These are phyloP conservation scores for Tuber brumale DNA, from an alignment of 495 filamentous ascomycete genomes.

Conservation along the genomic window DNA sequence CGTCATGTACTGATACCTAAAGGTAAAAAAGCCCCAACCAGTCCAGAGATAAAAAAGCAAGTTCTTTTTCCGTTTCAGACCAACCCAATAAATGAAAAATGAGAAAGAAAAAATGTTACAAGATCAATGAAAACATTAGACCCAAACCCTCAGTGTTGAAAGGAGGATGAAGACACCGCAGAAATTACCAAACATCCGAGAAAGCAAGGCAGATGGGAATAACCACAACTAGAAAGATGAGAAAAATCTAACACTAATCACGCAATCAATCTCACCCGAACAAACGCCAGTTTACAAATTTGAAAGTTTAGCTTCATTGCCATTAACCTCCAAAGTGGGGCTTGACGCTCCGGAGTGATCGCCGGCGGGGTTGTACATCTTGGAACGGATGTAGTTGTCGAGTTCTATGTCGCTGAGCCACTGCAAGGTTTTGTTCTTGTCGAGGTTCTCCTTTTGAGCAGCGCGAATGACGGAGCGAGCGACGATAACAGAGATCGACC, in stretches of 20 bases:
- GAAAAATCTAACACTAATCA: constrained; percentile 1
- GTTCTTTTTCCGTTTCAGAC: neutral
- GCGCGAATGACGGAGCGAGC: constrained; percentile 89
- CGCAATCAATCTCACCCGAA: neutral
- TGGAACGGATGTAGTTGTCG: constrained; percentile 59
- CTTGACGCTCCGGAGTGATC: constrained; percentile 26
- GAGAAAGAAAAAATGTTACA: neutral
- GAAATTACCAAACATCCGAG: constrained; percentile 1
- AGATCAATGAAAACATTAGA: neutral
- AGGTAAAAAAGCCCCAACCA: neutral
- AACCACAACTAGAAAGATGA: neutral
- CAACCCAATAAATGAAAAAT: neutral
- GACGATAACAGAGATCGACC: constrained; percentile 81
- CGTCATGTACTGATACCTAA: neutral
- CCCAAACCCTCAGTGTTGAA: neutral
- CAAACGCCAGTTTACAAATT: neutral
- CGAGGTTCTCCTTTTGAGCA: constrained; percentile 65
- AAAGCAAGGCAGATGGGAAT: constrained; percentile 4
- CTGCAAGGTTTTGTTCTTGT: constrained; percentile 59
- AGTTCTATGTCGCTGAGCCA: constrained; percentile 56
- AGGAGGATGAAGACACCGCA: neutral
- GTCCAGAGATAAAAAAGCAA: neutral
- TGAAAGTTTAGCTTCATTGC: neutral
- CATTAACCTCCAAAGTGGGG: constrained; percentile 24
- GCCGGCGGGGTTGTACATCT: constrained; percentile 63